These are phyloP conservation scores for Globisporangium mamillatum DNA, from an alignment of 352 stramenopile species.

Conservation along the genomic window DNA sequence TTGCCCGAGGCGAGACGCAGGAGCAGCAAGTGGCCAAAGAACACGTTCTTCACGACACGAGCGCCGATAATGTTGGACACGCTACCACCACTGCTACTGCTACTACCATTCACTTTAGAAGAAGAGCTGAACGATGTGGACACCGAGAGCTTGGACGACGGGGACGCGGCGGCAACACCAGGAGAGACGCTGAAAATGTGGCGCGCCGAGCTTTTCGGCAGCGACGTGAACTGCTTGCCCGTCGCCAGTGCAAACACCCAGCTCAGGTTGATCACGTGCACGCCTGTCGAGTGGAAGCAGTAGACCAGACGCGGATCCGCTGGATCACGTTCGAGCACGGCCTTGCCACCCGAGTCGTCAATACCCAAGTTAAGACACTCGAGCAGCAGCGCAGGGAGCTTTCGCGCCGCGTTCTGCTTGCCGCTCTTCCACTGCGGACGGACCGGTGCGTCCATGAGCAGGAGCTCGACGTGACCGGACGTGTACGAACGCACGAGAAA, in stretches of 20 bases:
- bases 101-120: background rate
- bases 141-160: background rate
- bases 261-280: constrained; percentile 73
- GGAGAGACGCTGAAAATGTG: constrained; percentile 80
- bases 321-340: constrained; percentile 46
- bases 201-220: constrained; percentile 68
- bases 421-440: constrained; percentile 63
- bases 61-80: constrained; percentile 61
- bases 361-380: constrained; percentile 75
- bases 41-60: constrained; percentile 70
- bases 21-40: constrained; percentile 72
- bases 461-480: constrained; percentile 71
- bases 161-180: constrained; percentile 8
- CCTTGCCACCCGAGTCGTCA: constrained; percentile 65
- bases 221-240: constrained; percentile 53
- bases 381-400: constrained; percentile 54
- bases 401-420: constrained; percentile 3
- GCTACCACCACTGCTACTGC: background rate
- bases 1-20: constrained; percentile 65
- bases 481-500: constrained; percentile 70
- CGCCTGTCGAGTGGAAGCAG: constrained; percentile 71
- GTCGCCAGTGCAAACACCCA: constrained; percentile 62
- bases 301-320: constrained; percentile 64
- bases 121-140: constrained; percentile 13
- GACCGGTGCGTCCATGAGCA: constrained; percentile 61